Percentiles rank a stretch among this genome's conserved stretches.
Conservation (phyloP, 2,329 filamentous ascomycete species). For the Alternaria burnsii region DNA sequence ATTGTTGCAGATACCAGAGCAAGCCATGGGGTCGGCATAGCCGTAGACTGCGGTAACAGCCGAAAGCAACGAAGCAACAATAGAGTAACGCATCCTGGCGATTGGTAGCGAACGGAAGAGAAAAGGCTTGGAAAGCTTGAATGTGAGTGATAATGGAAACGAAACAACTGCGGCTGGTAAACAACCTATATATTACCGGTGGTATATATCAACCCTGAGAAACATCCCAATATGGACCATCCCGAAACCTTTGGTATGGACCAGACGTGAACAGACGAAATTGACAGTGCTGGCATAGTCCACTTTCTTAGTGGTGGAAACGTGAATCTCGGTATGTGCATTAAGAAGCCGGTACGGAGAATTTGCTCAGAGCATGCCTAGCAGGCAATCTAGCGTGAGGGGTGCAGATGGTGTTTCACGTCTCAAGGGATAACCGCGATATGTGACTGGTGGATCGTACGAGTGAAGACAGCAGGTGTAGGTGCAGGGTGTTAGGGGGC, state of each 20-base stretch:
- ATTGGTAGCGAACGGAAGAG: neutral
- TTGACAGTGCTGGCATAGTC: neutral
- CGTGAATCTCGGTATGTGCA: neutral
- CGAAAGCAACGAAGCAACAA: constrained; percentile 30
- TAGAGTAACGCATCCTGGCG: constrained; percentile 28
- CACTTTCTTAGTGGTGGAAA: constrained; percentile 14
- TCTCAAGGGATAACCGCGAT: neutral
- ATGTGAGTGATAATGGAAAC: neutral
- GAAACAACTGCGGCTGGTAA: neutral
- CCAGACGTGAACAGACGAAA: constrained; percentile 5
- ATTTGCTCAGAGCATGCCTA: constrained; percentile 5
- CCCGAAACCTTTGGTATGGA: neutral
- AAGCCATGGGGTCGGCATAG: constrained; percentile 53
- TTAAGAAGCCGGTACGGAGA: constrained; percentile 13
- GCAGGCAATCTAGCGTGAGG: constrained; percentile 10
- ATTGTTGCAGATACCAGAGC: constrained; percentile 55
- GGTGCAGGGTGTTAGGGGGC: neutral
- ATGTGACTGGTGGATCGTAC: constrained; percentile 11
- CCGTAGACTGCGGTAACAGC: constrained; percentile 34
- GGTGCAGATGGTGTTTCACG: constrained; percentile 9
- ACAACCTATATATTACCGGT: constrained; percentile 6
- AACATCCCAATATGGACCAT: neutral
- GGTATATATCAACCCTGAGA: neutral
- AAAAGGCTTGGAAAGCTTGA: neutral
- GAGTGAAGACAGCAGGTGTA: neutral